These are phyloP conservation scores for Xerocomellus amylosporus DNA, from an alignment of 768 basidiomycete species.

Conservation along the genomic window DNA sequence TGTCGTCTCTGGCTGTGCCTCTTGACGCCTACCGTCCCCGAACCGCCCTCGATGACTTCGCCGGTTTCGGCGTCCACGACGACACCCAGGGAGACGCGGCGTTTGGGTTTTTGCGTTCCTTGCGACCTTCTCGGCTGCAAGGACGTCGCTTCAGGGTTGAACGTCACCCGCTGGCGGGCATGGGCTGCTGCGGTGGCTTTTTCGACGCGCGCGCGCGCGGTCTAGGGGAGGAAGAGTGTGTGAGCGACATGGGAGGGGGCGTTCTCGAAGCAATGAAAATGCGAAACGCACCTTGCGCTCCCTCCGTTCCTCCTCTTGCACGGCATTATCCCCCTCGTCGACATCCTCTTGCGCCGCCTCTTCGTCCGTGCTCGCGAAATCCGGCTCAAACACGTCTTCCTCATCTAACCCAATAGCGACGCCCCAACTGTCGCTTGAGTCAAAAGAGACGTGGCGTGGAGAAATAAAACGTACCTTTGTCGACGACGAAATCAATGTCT, in stretches of 20 bases:
- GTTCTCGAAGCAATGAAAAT: background rate
- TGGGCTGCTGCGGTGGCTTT: slow-evolving; percentile 66
- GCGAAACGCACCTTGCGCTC: slow-evolving; percentile 24
- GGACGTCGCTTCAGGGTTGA: slow-evolving; percentile 51
- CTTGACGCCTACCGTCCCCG: slow-evolving; percentile 23
- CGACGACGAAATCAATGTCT: slow-evolving; percentile 67
- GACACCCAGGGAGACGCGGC: slow-evolving; percentile 54
- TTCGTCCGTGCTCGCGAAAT: slow-evolving; percentile 85
- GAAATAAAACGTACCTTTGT: slow-evolving; percentile 48
- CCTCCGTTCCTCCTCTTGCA: slow-evolving; percentile 58
- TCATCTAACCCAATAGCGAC: slow-evolving; percentile 51
- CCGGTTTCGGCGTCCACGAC: slow-evolving; percentile 61
- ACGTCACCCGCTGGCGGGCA: slow-evolving; percentile 61
- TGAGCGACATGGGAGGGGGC: no score
- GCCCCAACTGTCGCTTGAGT: background rate
- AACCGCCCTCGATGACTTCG: slow-evolving; percentile 42
- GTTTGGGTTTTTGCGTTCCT: slow-evolving; percentile 31
- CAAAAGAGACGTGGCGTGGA: background rate
- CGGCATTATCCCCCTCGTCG: slow-evolving; percentile 54
- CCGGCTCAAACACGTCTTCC: slow-evolving; percentile 77
- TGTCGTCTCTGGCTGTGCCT: slow-evolving; percentile 65
- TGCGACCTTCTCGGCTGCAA: slow-evolving; percentile 33
- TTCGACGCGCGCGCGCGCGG: slow-evolving; percentile 54
- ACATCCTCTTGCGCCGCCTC: slow-evolving; percentile 50
- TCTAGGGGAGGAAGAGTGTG: slow-evolving; percentile 34